Evolutionary conservation across 2,329 filamentous ascomycete genomes (phyloP).

Genomic region (Atkinsonella hypoxylon): DNA sequence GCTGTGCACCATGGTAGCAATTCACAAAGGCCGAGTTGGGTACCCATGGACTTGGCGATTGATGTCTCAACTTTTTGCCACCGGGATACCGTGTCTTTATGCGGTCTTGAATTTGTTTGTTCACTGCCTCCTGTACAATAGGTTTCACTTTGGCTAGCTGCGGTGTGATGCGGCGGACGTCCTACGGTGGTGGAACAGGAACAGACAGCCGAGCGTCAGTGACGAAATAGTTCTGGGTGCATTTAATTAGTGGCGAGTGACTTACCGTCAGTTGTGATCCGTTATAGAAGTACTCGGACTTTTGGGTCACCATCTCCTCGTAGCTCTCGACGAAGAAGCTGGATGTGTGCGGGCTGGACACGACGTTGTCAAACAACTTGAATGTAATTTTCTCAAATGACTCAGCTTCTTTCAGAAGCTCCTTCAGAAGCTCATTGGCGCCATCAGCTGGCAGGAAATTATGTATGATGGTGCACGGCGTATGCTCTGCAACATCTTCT

Average conservation of each 20-base stretch:
- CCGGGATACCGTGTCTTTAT: conserved; percentile 56
- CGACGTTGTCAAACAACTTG: conserved; percentile 78
- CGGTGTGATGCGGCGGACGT: conserved; percentile 66
- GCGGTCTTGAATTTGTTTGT: conserved; percentile 59
- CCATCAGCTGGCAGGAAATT: conserved; percentile 67
- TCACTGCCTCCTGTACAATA: conserved; percentile 64
- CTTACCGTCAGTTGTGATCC: conserved; percentile 55
- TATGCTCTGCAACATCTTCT: conserved; percentile 67
- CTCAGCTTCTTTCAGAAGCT: conserved; percentile 62
- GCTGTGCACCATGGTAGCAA: conserved; percentile 70
- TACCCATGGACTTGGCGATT: conserved; percentile 60
- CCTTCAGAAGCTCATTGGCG: conserved; percentile 61
- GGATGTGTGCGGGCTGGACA: conserved; percentile 73
- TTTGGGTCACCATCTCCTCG: conserved; percentile 57
- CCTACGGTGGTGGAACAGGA: conserved; percentile 29
- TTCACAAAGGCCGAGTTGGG: conserved; percentile 93
- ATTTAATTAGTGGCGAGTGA: neutral
- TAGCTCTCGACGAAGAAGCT: conserved; percentile 71
- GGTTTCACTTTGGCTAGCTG: conserved; percentile 58
- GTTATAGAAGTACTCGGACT: conserved; percentile 76
- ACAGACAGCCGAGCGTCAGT: neutral
- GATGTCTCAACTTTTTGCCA: conserved; percentile 63
- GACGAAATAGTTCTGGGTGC: neutral
- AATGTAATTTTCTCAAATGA: conserved; percentile 64
- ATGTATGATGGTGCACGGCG: conserved; percentile 84